Percentiles rank a stretch among this genome's conserved stretches.
These are phyloP conservation scores for Penicilliopsis zonata DNA, from an alignment of 495 filamentous ascomycete genomes.

Conservation along the genomic window DNA sequence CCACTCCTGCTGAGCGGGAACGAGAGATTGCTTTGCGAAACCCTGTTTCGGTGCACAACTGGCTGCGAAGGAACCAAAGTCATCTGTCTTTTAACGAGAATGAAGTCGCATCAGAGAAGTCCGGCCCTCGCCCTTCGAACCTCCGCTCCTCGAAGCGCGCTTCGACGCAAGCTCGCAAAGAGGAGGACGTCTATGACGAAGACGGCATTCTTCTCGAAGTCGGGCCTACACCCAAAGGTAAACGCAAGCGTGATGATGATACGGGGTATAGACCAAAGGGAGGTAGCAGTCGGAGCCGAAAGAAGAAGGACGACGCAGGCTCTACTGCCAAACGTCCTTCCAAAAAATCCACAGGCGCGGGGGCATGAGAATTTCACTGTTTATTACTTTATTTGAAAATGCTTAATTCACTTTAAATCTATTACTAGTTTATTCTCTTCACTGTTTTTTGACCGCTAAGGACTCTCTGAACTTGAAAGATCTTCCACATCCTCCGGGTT, in stretches of 20 bases:
- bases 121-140: slow-evolving; percentile 29
- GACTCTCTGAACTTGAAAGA: too few relatives aligned
- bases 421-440: too few relatives aligned
- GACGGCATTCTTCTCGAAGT: slow-evolving; percentile 32
- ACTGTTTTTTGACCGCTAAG: too few relatives aligned
- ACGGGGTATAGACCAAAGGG: slow-evolving; percentile 60
- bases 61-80: slow-evolving; percentile 73
- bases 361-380: slow-evolving; percentile 1
- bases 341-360: slow-evolving; percentile 19
- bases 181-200: slow-evolving; percentile 42
- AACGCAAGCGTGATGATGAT: slow-evolving; percentile 57
- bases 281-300: slow-evolving; percentile 44
- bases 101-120: slow-evolving; percentile 52
- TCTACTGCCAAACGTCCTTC: slow-evolving; percentile 17
- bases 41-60: slow-evolving; percentile 79
- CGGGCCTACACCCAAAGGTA: slow-evolving; percentile 30
- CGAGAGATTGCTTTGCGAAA: slow-evolving; percentile 58
- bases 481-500: too few relatives aligned
- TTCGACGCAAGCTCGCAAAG: slow-evolving; percentile 27
- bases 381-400: too few relatives aligned
- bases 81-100: slow-evolving; percentile 75
- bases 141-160: slow-evolving; percentile 27
- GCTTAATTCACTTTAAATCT: too few relatives aligned
- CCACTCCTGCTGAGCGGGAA: slow-evolving; percentile 35
- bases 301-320: slow-evolving; percentile 47